phyloP scores from a whole-genome alignment of 148 eudicot species.

The Amaranthus palmeri region DNA sequence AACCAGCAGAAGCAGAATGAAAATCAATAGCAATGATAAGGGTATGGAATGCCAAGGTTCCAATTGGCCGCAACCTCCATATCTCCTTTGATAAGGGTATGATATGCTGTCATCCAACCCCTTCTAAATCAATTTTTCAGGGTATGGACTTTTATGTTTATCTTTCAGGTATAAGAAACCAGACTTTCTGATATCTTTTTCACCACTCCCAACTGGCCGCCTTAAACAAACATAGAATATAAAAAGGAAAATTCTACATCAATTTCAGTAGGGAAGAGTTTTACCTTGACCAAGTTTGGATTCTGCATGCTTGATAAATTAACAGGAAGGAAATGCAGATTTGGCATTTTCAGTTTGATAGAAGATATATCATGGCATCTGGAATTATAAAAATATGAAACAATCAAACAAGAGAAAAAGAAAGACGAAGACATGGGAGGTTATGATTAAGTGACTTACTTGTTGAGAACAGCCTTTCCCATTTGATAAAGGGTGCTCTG shows the following conservation, averaged over 20 bases:
- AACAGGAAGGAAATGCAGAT: conserved; percentile 87
- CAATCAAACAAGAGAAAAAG: neutral
- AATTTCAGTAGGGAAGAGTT: neutral
- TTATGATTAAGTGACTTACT: conserved; percentile 33
- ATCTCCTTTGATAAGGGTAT: too few relatives aligned
- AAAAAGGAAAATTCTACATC: neutral
- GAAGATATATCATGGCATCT: conserved; percentile 72
- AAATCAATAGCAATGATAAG: neutral
- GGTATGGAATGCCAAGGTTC: too few relatives aligned
- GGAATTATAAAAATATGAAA: conserved; percentile 18
- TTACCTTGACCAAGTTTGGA: conserved; percentile 82
- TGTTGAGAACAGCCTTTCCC: conserved; percentile 78
- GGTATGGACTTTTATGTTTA: too few relatives aligned
- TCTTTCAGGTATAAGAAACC: too few relatives aligned
- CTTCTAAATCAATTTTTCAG: too few relatives aligned
- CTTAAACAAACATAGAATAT: neutral
- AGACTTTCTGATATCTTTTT: too few relatives aligned
- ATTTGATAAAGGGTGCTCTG: conserved; percentile 89
- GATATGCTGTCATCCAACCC: too few relatives aligned
- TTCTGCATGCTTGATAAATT: conserved; percentile 68
- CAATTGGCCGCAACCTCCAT: too few relatives aligned
- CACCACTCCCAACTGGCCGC: too few relatives aligned
- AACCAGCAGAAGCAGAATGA: too few relatives aligned
- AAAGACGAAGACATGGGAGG: neutral
- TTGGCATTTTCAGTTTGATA: conserved; percentile 85